Percentiles rank a stretch among this genome's conserved stretches.
Evolutionary conservation across 495 filamentous ascomycete genomes (phyloP).

Genomic region (Podospora pseudocomata): DNA sequence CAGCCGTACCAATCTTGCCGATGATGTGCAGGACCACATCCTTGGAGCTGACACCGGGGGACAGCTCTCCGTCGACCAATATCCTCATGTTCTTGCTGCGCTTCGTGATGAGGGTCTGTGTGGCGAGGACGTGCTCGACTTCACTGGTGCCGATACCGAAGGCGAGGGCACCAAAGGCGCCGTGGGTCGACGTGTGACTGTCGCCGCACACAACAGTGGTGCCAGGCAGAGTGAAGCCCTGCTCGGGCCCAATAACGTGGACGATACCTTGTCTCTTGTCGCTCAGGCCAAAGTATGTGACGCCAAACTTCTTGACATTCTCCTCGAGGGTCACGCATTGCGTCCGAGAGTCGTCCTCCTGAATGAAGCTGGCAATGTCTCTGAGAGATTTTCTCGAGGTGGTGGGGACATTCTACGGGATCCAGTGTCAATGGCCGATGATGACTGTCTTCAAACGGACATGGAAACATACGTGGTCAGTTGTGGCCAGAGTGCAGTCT

Average conservation of each 20-base stretch:
- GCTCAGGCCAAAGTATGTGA: constrained; percentile 95
- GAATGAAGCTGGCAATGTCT: constrained; percentile 79
- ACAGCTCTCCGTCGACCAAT: constrained; percentile 85
- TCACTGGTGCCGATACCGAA: constrained; percentile 98
- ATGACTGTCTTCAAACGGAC: background rate
- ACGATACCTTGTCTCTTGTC: constrained; percentile 98
- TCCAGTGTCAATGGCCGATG: background rate
- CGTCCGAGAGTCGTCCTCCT: constrained; percentile 86
- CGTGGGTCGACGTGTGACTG: constrained; percentile 96
- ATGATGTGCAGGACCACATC: constrained; percentile 94
- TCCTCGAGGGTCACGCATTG: constrained; percentile 95
- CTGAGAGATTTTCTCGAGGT: constrained; percentile 85
- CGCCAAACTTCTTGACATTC: constrained; percentile 92
- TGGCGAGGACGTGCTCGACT: constrained; percentile 97
- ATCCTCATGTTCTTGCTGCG: constrained; percentile 98
- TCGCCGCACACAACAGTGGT: constrained; percentile 98
- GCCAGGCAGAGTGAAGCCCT: constrained; percentile 96
- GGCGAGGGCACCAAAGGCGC: constrained; percentile 90
- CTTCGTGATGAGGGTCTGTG: constrained; percentile 89
- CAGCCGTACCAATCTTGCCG: constrained; percentile 90
- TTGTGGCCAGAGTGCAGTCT: constrained; percentile 94
- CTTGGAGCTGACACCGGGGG: constrained; percentile 92
- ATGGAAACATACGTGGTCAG: constrained; percentile 71
- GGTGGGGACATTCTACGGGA: constrained; percentile 80
- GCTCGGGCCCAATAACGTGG: constrained; percentile 98